Base-by-base conservation (phyloP, 345 rosid genomes). In the Hibiscus mutabilis region DNA sequence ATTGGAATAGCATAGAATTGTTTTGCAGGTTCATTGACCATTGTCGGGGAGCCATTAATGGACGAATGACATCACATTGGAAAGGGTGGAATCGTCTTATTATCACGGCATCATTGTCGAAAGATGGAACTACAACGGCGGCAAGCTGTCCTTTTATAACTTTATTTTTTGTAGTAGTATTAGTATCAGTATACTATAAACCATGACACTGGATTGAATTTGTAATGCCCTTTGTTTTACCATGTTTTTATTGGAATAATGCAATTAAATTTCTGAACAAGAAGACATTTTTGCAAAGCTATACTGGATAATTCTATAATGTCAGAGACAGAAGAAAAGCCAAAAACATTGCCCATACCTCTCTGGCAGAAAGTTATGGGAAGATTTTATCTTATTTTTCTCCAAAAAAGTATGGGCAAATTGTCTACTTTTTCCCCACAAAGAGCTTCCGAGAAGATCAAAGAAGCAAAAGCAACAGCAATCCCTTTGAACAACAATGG, bases 381-480 rank as follows among this genome's bases (percentile, higher is more conserved):
- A 67, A 49, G 25, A 49, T 51, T 16, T 25, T 66, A 31, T 66
- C 3, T 5, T 31, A 42, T 2, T 37, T 66, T 37, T 66, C 16
- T 67, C n/a, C 24, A 11, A 18, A 1, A 2, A 7, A 66, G 74
- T 33, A 80, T 72, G 82, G 86, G 80, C 73, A 24, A 59, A 56
- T 21, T 40, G 62, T 37, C 16, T 65, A 33, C 46, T 11, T 55
- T 25, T 19, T 62, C 68, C 59, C 6, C 13, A 14, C 25, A 53
- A 49, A 8, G 46, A 51, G n/a, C 56, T 56, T 6, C 27, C 14
- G 24, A 57, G 8, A 21, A 49, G 4, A 21, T 62, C 60, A 33
- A 19, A 46, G 15, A 68, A 62, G 19, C 35, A 66, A 29, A 24
- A 3, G 21, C 33, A 72, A 64, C 6, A 63, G 14, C 19, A 16